Conservation (phyloP, 176 grass and related monocot genomes). For the Pharus latifolius region DNA sequence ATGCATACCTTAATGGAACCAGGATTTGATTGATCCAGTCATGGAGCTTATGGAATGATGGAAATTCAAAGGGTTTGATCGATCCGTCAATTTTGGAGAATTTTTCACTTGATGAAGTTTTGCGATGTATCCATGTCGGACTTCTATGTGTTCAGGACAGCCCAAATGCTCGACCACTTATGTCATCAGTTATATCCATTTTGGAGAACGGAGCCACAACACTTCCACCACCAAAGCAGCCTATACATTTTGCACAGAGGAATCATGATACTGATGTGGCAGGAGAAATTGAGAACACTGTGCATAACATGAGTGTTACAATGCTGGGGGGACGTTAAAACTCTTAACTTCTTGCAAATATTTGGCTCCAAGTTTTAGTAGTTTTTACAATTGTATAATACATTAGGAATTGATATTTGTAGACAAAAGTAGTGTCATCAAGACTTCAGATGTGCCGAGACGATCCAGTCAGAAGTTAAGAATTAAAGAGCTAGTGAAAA, state of each 20-base stretch:
- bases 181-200: slow-evolving; percentile 15
- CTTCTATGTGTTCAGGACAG: slow-evolving; percentile 37
- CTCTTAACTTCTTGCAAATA: no score
- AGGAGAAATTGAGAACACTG: not conserved
- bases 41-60: slow-evolving; percentile 33
- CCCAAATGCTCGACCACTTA: slow-evolving; percentile 17
- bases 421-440: no score
- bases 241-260: slow-evolving; percentile 9
- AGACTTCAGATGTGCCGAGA: no score
- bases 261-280: not conserved
- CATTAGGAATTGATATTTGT: not conserved
- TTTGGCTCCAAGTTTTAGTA: no score
- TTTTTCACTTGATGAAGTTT: not conserved
- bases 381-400: not conserved
- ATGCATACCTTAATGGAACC: not conserved
- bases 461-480: no score
- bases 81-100: slow-evolving; percentile 7
- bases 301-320: not conserved
- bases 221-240: slow-evolving; percentile 23
- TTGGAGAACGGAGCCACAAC: slow-evolving; percentile 10
- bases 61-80: slow-evolving; percentile 10
- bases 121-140: slow-evolving; percentile 21
- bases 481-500: no score
- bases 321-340: not conserved
- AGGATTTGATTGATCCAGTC: slow-evolving; percentile 19